Percentiles rank a stretch among this genome's conserved stretches.
Evolutionary conservation across 2,329 filamentous ascomycete species (phyloP).

Genomic region (Paraphoma chrysanthemicola): DNA sequence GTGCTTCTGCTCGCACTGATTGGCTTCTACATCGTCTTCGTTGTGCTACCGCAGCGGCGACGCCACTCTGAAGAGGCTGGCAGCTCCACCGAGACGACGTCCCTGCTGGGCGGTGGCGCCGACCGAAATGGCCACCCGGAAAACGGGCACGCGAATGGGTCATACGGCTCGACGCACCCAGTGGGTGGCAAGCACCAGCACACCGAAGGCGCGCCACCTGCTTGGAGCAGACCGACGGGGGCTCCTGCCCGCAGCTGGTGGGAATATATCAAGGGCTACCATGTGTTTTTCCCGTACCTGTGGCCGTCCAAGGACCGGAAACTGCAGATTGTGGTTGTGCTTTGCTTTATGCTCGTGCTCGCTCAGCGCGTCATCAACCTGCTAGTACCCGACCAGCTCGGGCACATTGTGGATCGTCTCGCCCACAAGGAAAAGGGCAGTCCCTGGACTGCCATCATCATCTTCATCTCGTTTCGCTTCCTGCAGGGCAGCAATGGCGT

Average conservation of each 20-base stretch:
- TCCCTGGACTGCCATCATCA: constrained; percentile 75
- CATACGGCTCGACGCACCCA: constrained; percentile 59
- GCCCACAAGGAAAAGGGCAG: constrained; percentile 60
- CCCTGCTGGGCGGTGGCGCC: constrained; percentile 62
- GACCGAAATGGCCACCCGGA: constrained; percentile 52
- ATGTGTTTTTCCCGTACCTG: constrained; percentile 92
- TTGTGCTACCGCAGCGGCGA: constrained; percentile 42
- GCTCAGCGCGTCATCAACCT: constrained; percentile 86
- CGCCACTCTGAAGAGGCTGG: constrained; percentile 25
- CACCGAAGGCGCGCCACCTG: constrained; percentile 69
- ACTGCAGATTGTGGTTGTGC: constrained; percentile 78
- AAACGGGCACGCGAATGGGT: constrained; percentile 59
- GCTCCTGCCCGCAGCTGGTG: constrained; percentile 91
- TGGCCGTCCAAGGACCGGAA: constrained; percentile 85
- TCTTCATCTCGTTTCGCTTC: constrained; percentile 80
- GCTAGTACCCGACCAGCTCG: constrained; percentile 82
- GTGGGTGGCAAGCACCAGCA: constrained; percentile 53
- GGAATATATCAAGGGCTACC: constrained; percentile 93
- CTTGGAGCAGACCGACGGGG: constrained; percentile 88
- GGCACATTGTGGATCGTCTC: constrained; percentile 78
- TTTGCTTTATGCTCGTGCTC: constrained; percentile 83
- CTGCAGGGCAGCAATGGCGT: constrained; percentile 90
- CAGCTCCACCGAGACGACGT: constrained; percentile 64
- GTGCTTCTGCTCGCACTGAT: constrained; percentile 67
- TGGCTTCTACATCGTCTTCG: constrained; percentile 65